These are phyloP conservation scores for Geotrichum reessii DNA, from an alignment of 1,139 yeast genomes.

Conservation along the genomic window DNA sequence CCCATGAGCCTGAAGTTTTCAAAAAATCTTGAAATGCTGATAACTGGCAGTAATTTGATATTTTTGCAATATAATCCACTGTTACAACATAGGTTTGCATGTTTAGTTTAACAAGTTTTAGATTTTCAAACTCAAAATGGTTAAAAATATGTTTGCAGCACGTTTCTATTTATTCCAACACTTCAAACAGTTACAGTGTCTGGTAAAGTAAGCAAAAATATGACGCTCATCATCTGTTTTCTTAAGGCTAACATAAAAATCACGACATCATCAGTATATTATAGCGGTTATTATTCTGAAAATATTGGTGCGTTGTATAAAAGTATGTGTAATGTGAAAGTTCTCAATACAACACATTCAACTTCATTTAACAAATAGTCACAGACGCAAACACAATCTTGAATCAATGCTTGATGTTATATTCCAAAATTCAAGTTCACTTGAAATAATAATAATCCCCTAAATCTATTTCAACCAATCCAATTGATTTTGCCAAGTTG, in stretches of 20 bases:
- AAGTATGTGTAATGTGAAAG: not conserved
- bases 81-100: not conserved
- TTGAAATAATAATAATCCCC: not conserved
- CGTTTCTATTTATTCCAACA: not conserved
- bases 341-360: not conserved
- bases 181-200: not conserved
- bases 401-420: not conserved
- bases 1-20: not conserved
- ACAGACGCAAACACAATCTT: not conserved
- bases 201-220: not conserved
- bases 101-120: not conserved
- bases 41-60: not conserved
- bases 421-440: not conserved
- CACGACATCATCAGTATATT: not conserved
- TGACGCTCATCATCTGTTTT: not conserved
- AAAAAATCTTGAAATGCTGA: not conserved
- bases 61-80: not conserved
- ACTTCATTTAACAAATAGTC: not conserved
- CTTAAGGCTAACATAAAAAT: not conserved
- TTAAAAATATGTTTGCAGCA: not conserved
- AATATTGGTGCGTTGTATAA: not conserved
- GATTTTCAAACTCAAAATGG: no score
- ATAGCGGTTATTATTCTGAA: not conserved
- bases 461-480: not conserved
- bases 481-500: not conserved